A percentile compares a stretch with the other conserved stretches of the same genome.
These are phyloP conservation scores for Helianthus tuberosus DNA, from an alignment of 129 eudicot species.

Conservation along the genomic window DNA sequence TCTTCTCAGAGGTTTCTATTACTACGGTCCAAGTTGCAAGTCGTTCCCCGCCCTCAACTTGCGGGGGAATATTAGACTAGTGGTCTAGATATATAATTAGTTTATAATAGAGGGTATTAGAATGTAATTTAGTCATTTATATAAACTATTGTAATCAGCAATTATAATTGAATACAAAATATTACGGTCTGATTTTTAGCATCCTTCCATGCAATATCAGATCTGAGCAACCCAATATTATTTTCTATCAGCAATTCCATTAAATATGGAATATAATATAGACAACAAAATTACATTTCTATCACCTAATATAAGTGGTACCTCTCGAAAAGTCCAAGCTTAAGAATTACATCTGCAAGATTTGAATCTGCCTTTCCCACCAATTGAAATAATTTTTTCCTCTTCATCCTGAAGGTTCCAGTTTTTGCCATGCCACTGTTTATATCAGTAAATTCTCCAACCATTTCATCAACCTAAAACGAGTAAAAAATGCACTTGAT, in stretches of 20 bases:
- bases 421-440: conserved; percentile 95
- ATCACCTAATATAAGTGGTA: conserved; percentile 25
- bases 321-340: conserved; percentile 98
- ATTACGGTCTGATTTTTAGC: too few relatives aligned
- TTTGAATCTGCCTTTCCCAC: conserved; percentile 95
- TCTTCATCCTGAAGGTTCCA: conserved; percentile 87
- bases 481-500: neutral
- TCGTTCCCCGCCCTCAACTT: too few relatives aligned
- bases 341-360: conserved; percentile 94
- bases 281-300: neutral
- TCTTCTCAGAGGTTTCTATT: too few relatives aligned
- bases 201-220: conserved; percentile 96
- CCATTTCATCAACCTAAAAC: conserved; percentile 88
- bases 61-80: too few relatives aligned
- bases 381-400: conserved; percentile 85
- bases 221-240: conserved; percentile 43
- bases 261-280: neutral
- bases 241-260: conserved; percentile 20
- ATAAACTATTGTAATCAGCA: too few relatives aligned
- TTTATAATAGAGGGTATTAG: too few relatives aligned
- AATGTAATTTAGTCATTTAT: too few relatives aligned
- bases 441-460: conserved; percentile 91
- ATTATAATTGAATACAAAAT: too few relatives aligned
- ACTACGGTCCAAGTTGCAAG: too few relatives aligned
- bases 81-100: too few relatives aligned